A percentile compares a stretch with the other conserved stretches of the same genome.
phyloP scores from a whole-genome alignment of 331 rosid species.

The Saraca asoca region DNA sequence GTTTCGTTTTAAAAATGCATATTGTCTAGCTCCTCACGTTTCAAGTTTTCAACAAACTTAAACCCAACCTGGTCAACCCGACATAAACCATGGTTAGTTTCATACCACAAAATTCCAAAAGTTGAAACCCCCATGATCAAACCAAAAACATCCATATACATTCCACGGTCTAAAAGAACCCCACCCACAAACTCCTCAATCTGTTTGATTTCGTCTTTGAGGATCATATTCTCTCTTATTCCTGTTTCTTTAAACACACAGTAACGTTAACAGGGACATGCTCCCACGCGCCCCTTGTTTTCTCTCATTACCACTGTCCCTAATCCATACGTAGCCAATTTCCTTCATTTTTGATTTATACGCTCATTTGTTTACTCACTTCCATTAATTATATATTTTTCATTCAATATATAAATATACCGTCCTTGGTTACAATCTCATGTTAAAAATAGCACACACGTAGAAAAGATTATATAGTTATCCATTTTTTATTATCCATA shows the following conservation, averaged over 20 bases:
- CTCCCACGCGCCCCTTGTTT: conserved; percentile 58
- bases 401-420: no score
- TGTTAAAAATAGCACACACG: no score
- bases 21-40: conserved; percentile 10
- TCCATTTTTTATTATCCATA: no score
- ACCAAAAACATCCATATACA: conserved; percentile 7
- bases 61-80: conserved; percentile 41
- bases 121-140: conserved; percentile 27
- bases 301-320: no score
- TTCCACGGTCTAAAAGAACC: conserved; percentile 37
- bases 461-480: no score
- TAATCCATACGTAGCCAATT: no score
- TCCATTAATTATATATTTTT: no score
- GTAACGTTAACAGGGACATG: background rate
- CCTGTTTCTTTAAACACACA: conserved; percentile 14
- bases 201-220: background rate
- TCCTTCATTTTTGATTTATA: no score
- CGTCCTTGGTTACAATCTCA: no score
- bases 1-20: conserved; percentile 9
- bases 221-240: conserved; percentile 20
- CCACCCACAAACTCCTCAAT: conserved; percentile 54
- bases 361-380: no score
- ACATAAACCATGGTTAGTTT: conserved; percentile 51
- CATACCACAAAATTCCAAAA: conserved; percentile 26
- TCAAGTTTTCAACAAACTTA: conserved; percentile 17